Percentiles rank a stretch among this genome's conserved stretches.
phyloP scores from a whole-genome alignment of 2,329 filamentous ascomycete species.

The Fusarium penzigii region DNA sequence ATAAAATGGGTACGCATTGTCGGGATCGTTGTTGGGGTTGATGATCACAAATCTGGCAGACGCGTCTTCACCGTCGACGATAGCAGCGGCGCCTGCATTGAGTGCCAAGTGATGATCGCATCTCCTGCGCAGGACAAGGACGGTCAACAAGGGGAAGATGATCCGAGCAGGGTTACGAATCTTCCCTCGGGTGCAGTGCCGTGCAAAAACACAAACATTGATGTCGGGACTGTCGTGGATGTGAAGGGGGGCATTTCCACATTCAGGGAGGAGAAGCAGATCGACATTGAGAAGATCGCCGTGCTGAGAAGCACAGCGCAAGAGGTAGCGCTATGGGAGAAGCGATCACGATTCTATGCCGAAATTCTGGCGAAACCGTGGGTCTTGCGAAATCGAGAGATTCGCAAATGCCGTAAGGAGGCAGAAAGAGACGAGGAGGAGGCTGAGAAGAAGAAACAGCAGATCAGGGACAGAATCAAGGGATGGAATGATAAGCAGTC shows the following conservation, averaged over 20 bases:
- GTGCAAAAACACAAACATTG: constrained; percentile 36
- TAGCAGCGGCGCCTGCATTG: constrained; percentile 61
- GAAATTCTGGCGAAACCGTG: constrained; percentile 55
- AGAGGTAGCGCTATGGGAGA: constrained; percentile 62
- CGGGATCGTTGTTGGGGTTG: constrained; percentile 67
- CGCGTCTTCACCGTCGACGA: constrained; percentile 64
- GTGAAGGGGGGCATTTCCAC: constrained; percentile 53
- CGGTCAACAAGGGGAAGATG: constrained; percentile 1
- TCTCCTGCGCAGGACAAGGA: constrained; percentile 1
- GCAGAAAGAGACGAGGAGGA: constrained; percentile 39
- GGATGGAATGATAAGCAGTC: constrained; percentile 5
- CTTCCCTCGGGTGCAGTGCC: neutral
- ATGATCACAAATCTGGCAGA: constrained; percentile 42
- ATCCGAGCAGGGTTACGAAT: constrained; percentile 6
- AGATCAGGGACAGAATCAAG: constrained; percentile 20
- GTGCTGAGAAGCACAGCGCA: constrained; percentile 52
- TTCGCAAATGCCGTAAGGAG: constrained; percentile 52
- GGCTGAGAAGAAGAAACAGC: constrained; percentile 28
- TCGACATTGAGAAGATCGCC: constrained; percentile 54
- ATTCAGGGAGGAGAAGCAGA: constrained; percentile 51
- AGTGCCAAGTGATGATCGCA: constrained; percentile 34
- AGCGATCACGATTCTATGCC: constrained; percentile 49
- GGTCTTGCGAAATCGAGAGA: constrained; percentile 50
- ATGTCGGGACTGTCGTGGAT: constrained; percentile 57
- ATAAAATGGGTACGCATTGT: constrained; percentile 73